Evolutionary conservation across 1,139 yeast species (phyloP).

Genomic region (Hansenula lynferdii): DNA sequence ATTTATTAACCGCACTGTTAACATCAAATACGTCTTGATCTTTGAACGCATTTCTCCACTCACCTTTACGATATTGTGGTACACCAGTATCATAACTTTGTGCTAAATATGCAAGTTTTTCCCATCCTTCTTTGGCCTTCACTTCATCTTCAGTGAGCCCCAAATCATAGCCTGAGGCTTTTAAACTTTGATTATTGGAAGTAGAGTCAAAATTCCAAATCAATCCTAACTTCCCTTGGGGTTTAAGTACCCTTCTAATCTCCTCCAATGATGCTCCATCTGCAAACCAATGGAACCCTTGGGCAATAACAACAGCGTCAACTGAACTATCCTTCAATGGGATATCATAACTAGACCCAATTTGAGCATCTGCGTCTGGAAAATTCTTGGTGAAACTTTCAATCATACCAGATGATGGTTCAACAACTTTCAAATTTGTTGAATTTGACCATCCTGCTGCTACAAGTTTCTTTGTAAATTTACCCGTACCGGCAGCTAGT

Average conservation of each 20-base stretch:
- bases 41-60: slow-evolving; percentile 43
- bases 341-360: slow-evolving; percentile 45
- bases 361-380: slow-evolving; percentile 37
- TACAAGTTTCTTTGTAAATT: slow-evolving; percentile 45
- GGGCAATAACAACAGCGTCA: slow-evolving; percentile 56
- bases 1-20: slow-evolving; percentile 20
- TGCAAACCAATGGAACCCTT: slow-evolving; percentile 69
- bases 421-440: slow-evolving; percentile 38
- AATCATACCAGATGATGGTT: slow-evolving; percentile 60
- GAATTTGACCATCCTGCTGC: slow-evolving; percentile 35
- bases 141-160: slow-evolving; percentile 5
- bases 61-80: slow-evolving; percentile 53
- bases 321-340: slow-evolving; percentile 41
- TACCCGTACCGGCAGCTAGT: slow-evolving; percentile 64
- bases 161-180: slow-evolving; percentile 2
- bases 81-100: slow-evolving; percentile 34
- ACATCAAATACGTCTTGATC: slow-evolving; percentile 24
- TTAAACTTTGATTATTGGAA: slow-evolving; percentile 6
- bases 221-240: slow-evolving; percentile 45
- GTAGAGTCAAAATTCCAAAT: slow-evolving; percentile 60
- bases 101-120: slow-evolving; percentile 24
- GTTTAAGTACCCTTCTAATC: slow-evolving; percentile 48
- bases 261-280: slow-evolving; percentile 46
- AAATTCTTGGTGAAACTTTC: slow-evolving; percentile 40
- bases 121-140: slow-evolving; percentile 27